Base-by-base conservation (phyloP, 2,329 filamentous ascomycete genomes). In the Apiospora koreana region DNA sequence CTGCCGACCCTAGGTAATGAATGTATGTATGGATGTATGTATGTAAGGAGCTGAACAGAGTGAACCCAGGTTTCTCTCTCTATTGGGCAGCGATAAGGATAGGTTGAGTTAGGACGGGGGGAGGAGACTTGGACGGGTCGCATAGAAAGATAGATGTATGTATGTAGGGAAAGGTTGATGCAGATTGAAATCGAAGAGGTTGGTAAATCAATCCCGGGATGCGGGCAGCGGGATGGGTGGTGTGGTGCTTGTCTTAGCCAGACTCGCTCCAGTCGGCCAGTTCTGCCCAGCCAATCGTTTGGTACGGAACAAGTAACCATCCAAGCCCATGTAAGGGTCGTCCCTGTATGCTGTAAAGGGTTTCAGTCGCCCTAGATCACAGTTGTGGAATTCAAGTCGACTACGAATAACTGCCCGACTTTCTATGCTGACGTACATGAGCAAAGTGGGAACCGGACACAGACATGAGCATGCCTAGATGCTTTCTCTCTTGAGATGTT, bases 241-340 rank as follows among this genome's bases (percentile, higher is more conserved):
- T 62, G 50, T 35, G 50, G 50, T 62, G 28, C 31, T 62, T 38
- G 54, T 62, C 54, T 62, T 62, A 62, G 54, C 54, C 54, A 62
- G 31, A 9, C 21, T 21, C 10, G 28, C 31, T 38, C 54, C 18
- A n/a, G n/a, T n/a, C n/a, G n/a, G n/a, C n/a, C n/a, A n/a, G n/a
- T n/a, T n/a, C n/a, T n/a, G n/a, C n/a, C n/a, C n/a, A 62, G 54
- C 54, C 54, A 62, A 62, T 62, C 31, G 31, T n/a, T 5, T n/a
- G 18, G 18, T 31, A 6, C 54, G 28, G 54, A 62, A 38, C 54
- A 62, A 62, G 54, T 38, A 62, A 62, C 54, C 54, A 58, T 58
- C 31, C 28, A 28, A 58, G 50, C 50, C 50, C 31, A 58, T 58
- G 50, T 58, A 58, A 58, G 50, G 50, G 50, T 28, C 28, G 18